These are phyloP conservation scores for Aegilops sharonensis DNA, from an alignment of 176 grass and related monocot species.

Conservation along the genomic window DNA sequence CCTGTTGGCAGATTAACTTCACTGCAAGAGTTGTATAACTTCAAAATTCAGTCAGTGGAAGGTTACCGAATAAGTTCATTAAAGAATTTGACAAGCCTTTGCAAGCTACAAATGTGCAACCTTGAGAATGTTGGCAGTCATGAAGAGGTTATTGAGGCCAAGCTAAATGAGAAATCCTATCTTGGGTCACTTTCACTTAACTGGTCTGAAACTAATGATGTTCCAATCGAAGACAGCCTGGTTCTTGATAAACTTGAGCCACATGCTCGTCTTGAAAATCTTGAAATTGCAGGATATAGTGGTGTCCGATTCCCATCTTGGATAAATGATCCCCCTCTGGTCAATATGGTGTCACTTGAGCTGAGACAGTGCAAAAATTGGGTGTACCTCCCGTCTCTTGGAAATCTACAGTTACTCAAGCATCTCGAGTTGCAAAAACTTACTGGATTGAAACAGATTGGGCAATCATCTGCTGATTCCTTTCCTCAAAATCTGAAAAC, in stretches of 20 bases:
- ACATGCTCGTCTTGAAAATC: not conserved
- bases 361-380: slow-evolving; percentile 4
- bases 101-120: not conserved
- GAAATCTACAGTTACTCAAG: slow-evolving; percentile 15
- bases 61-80: slow-evolving; percentile 30
- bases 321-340: not conserved
- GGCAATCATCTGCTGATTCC: not conserved
- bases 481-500: not conserved
- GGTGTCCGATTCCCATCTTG: slow-evolving; percentile 15
- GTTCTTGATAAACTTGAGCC: slow-evolving; percentile 21
- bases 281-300: slow-evolving; percentile 7
- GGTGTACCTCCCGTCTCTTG: slow-evolving; percentile 14
- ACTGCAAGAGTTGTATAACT: slow-evolving; percentile 29
- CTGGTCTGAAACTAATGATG: not conserved
- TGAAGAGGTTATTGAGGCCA: slow-evolving; percentile 7
- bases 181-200: slow-evolving; percentile 21
- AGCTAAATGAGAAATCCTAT: slow-evolving; percentile 17
- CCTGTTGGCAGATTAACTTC: slow-evolving; percentile 19
- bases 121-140: slow-evolving; percentile 14
- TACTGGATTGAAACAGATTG: not conserved
- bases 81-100: not conserved
- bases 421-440: slow-evolving; percentile 5
- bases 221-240: not conserved
- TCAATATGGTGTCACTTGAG: slow-evolving; percentile 17
- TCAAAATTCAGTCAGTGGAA: not conserved